Conservation (phyloP, 306 rosid genomes). For the Acacia crassicarpa region DNA sequence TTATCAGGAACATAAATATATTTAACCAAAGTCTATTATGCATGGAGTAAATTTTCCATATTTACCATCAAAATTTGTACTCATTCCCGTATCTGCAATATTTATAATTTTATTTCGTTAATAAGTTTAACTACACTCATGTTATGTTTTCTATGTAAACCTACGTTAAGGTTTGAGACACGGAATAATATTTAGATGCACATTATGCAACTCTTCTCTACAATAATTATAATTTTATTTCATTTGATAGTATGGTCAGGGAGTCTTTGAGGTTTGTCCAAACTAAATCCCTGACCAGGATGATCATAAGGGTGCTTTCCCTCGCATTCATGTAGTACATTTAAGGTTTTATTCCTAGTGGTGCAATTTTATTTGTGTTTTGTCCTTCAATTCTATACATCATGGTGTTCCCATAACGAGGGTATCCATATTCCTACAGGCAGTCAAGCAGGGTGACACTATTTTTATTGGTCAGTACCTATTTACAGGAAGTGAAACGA, state of each 20-base stretch:
- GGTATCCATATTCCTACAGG: constrained; percentile 29
- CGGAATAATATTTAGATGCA: no score
- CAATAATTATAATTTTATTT: neutral
- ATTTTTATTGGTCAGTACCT: constrained; percentile 45
- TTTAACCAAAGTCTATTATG: no score
- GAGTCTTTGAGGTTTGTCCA: neutral
- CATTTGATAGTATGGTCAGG: neutral
- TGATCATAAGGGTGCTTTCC: neutral
- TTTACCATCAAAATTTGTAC: neutral
- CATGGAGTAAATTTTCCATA: no score
- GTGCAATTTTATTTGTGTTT: neutral
- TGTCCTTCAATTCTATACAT: neutral
- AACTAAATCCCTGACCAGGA: neutral
- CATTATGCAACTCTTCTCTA: no score
- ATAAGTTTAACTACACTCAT: no score
- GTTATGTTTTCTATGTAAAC: no score
- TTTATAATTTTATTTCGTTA: no score
- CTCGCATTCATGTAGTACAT: neutral
- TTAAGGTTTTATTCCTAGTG: neutral
- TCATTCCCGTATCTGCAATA: neutral
- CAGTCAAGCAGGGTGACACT: constrained; percentile 43
- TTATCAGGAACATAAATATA: no score
- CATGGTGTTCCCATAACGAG: neutral
- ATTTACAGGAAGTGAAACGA: constrained; percentile 46
- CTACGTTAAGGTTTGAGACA: no score